These are phyloP conservation scores for Begonia fuchsioides DNA, from an alignment of 306 rosid species.

Conservation along the genomic window DNA sequence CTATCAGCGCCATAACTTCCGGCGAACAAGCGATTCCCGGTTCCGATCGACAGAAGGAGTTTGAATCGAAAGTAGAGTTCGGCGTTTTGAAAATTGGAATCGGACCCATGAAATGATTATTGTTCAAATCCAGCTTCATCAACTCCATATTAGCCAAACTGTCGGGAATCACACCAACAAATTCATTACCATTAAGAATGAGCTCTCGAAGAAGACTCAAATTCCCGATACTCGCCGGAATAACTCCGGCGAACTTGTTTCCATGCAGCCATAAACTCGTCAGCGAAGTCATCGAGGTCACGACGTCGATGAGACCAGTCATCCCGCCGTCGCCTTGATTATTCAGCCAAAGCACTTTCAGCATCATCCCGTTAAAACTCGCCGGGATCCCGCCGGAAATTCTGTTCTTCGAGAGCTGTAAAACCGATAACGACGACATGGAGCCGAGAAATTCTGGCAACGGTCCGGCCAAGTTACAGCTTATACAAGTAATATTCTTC, in stretches of 20 bases:
- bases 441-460: no score
- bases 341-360: conserved; percentile 64
- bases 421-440: conserved; percentile 38
- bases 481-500: conserved; percentile 44
- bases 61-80: conserved; percentile 11
- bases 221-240: conserved; percentile 57
- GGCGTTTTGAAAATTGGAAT: conserved; percentile 47
- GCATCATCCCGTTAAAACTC: conserved; percentile 15
- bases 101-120: conserved; percentile 78
- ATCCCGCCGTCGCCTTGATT: conserved; percentile 42
- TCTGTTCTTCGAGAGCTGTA: conserved; percentile 53
- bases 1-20: conserved; percentile 59
- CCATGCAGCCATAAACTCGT: conserved; percentile 80
- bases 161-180: conserved; percentile 67
- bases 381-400: conserved; percentile 44
- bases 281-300: conserved; percentile 54
- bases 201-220: conserved; percentile 51
- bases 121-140: conserved; percentile 48
- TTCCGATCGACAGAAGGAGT: conserved; percentile 39
- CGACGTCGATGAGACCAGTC: conserved; percentile 46
- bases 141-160: conserved; percentile 39
- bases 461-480: conserved; percentile 70
- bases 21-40: conserved; percentile 44
- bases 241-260: conserved; percentile 51
- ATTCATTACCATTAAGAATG: conserved; percentile 56